phyloP scores from a whole-genome alignment of 345 rosid genomes.

The Abelmoschus esculentus region DNA sequence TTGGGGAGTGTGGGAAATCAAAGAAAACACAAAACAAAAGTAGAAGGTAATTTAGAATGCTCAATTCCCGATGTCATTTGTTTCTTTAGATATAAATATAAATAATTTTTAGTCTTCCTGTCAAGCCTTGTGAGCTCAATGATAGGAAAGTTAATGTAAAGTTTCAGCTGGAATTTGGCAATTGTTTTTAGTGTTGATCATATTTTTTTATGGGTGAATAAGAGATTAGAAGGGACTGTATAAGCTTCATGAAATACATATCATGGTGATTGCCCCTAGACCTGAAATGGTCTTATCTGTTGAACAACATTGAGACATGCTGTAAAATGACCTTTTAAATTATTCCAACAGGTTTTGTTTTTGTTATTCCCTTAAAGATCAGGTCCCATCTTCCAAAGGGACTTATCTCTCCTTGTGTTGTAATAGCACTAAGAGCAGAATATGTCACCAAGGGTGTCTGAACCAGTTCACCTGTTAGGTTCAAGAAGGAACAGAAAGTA shows the following conservation, averaged over 20 bases:
- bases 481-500: no score
- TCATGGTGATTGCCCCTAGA: background rate
- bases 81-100: background rate
- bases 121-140: constrained; percentile 3
- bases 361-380: background rate
- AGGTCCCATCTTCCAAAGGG: background rate
- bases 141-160: constrained; percentile 10
- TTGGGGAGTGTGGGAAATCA: constrained; percentile 59
- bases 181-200: background rate
- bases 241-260: background rate
- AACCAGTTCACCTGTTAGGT: no score
- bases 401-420: no score
- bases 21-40: constrained; percentile 46
- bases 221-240: background rate
- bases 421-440: no score
- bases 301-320: background rate
- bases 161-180: constrained; percentile 5
- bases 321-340: background rate
- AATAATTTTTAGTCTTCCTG: constrained; percentile 13
- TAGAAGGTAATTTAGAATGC: constrained; percentile 31
- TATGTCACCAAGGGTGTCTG: no score
- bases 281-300: background rate
- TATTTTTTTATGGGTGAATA: constrained; percentile 7
- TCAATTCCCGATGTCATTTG: constrained; percentile 1
- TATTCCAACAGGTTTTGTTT: background rate